These are phyloP conservation scores for Saccharomyces hybrid DNA, from an alignment of 1,139 yeast species.

Conservation along the genomic window DNA sequence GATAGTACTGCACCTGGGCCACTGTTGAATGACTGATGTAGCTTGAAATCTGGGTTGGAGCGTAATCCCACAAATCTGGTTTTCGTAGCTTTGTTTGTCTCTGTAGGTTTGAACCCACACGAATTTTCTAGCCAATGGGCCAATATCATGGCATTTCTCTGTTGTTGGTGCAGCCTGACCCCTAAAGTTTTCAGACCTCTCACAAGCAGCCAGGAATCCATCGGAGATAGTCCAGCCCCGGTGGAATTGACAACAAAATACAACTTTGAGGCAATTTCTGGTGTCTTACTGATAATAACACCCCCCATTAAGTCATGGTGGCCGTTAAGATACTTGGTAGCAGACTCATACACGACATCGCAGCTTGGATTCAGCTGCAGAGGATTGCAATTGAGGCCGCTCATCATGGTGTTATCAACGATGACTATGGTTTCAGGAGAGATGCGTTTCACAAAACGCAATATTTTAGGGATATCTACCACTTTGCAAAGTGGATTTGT, in stretches of 20 bases:
- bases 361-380: conserved; percentile 60
- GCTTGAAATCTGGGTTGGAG: conserved; percentile 71
- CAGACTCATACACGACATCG: conserved; percentile 88
- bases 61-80: conserved; percentile 82
- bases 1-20: conserved; percentile 90
- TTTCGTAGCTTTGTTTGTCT: conserved; percentile 28
- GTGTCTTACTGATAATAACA: conserved; percentile 61
- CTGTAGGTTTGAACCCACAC: conserved; percentile 37
- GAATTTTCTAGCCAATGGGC: conserved; percentile 68
- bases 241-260: conserved; percentile 79
- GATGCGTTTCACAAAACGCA: conserved; percentile 56
- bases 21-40: conserved; percentile 68
- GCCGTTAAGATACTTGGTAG: conserved; percentile 85
- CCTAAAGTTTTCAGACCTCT: conserved; percentile 85
- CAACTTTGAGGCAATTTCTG: conserved; percentile 57
- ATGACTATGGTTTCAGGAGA: conserved; percentile 70
- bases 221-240: conserved; percentile 87
- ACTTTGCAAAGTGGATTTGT: conserved; percentile 89
- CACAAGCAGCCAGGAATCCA: conserved; percentile 80
- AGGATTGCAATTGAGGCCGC: conserved; percentile 80
- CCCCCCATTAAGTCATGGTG: conserved; percentile 98
- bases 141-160: conserved; percentile 62
- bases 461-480: conserved; percentile 63
- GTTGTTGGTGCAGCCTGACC: conserved; percentile 80
- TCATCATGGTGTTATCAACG: conserved; percentile 94